Percentiles rank a stretch among this genome's conserved stretches.
Evolutionary conservation across 2,329 filamentous ascomycete genomes (phyloP).

Genomic region (Colletotrichum sp.): DNA sequence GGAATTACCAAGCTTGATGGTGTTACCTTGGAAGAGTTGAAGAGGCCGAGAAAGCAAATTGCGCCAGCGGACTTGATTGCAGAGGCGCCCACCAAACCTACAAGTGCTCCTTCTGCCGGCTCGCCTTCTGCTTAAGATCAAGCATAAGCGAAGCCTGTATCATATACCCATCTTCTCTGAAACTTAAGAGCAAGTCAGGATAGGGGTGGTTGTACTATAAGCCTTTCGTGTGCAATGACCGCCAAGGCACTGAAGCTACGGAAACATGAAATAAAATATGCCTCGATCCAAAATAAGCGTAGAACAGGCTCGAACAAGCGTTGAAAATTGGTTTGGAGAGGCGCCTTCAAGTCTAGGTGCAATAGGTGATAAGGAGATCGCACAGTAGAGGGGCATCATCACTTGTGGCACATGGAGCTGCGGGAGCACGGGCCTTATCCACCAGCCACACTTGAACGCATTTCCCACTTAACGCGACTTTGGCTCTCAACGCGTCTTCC

Average conservation of each 20-base stretch:
- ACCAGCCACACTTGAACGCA: constrained; percentile 12
- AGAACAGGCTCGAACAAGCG: not conserved
- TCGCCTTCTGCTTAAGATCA: constrained; percentile 33
- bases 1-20: constrained; percentile 91
- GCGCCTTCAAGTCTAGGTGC: not conserved
- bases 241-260: not conserved
- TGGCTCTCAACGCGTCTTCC: constrained; percentile 28
- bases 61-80: constrained; percentile 47
- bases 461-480: constrained; percentile 42
- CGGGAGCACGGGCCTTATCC: constrained; percentile 17
- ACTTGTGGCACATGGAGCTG: not conserved
- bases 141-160: not conserved
- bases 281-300: not conserved
- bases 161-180: not conserved
- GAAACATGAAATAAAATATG: not conserved
- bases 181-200: not conserved
- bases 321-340: not conserved
- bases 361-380: not conserved
- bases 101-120: constrained; percentile 36
- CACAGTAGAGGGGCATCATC: not conserved
- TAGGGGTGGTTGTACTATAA: constrained; percentile 18
- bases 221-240: not conserved
- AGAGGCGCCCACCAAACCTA: constrained; percentile 34
- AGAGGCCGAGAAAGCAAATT: constrained; percentile 75
- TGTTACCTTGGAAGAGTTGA: constrained; percentile 82